A percentile compares a stretch with the other conserved stretches of the same genome.
Conservation (phyloP, 2,329 filamentous ascomycete genomes). For the Bipolaris gigantea region DNA sequence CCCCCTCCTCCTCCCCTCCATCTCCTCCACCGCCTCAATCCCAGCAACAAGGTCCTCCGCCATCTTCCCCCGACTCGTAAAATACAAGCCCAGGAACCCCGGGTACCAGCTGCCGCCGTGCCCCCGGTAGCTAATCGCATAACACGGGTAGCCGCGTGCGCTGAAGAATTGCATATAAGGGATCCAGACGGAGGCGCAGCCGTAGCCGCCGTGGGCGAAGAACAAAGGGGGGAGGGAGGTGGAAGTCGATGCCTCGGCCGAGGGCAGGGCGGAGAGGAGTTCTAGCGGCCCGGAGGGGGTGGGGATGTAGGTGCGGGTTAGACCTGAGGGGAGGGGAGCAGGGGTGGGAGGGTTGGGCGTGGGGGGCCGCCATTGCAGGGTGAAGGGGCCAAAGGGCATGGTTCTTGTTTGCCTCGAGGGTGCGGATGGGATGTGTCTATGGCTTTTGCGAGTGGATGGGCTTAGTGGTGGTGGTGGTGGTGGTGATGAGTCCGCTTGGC, state of each 20-base stretch:
- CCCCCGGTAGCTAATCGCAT: conserved; percentile 57
- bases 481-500: too few species aligned
- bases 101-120: conserved; percentile 59
- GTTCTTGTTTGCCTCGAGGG: too few species aligned
- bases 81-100: conserved; percentile 53
- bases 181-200: conserved; percentile 57
- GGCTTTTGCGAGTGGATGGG: too few species aligned
- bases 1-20: conserved; percentile 37
- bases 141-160: conserved; percentile 51
- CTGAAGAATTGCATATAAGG: conserved; percentile 57
- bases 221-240: conserved; percentile 47
- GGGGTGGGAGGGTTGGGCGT: conserved; percentile 27
- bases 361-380: conserved; percentile 33
- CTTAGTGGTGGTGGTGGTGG: too few species aligned
- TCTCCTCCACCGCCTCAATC: conserved; percentile 37
- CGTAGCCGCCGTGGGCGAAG: conserved; percentile 60
- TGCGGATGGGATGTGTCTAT: too few species aligned
- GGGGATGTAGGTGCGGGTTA: conserved; percentile 52
- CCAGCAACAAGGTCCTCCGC: conserved; percentile 48
- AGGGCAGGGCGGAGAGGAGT: conserved; percentile 50
- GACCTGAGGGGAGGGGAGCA: conserved; percentile 45
- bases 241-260: too few species aligned
- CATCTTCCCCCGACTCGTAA: conserved; percentile 49
- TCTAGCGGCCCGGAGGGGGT: conserved; percentile 50
- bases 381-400: conserved; percentile 36